Conservation (phyloP, 2,329 filamentous ascomycete species). For the Penicillium sp. region DNA sequence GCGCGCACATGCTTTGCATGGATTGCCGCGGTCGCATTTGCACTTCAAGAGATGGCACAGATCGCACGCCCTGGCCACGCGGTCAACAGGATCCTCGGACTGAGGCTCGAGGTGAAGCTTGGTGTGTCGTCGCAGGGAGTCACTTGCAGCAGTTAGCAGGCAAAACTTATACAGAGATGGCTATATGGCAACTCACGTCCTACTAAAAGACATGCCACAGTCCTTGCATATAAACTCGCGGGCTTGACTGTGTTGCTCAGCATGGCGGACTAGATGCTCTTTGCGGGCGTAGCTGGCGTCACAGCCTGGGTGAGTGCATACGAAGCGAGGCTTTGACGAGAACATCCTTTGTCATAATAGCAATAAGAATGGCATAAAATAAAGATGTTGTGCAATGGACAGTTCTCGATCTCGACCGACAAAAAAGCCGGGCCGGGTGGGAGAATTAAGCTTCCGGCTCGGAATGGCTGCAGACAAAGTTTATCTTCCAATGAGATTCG, state of each 20-base stretch:
- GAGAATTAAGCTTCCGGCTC: background rate
- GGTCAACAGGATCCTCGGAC: background rate
- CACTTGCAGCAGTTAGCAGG: background rate
- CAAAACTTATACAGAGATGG: background rate
- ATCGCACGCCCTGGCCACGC: slow-evolving; percentile 13
- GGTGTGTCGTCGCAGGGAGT: slow-evolving; percentile 13
- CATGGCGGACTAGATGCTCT: slow-evolving; percentile 23
- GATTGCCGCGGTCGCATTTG: slow-evolving; percentile 14
- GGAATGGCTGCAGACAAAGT: background rate
- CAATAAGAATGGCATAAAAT: background rate
- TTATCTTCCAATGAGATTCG: background rate
- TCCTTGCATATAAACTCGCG: slow-evolving; percentile 6
- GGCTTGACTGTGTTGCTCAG: slow-evolving; percentile 6
- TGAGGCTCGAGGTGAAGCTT: slow-evolving; percentile 7
- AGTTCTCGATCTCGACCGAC: too few species aligned
- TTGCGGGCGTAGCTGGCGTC: slow-evolving; percentile 21
- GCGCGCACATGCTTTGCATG: slow-evolving; percentile 13
- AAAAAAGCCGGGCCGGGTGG: slow-evolving; percentile 2
- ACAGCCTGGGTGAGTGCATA: slow-evolving; percentile 19
- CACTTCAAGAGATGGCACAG: slow-evolving; percentile 13
- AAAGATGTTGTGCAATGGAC: too few species aligned
- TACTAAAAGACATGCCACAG: slow-evolving; percentile 8
- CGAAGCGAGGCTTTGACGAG: slow-evolving; percentile 7
- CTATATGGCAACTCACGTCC: slow-evolving; percentile 6
- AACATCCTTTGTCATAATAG: background rate